Conservation (phyloP, 164 flowering plant species). For the Liriodendron chinense region DNA sequence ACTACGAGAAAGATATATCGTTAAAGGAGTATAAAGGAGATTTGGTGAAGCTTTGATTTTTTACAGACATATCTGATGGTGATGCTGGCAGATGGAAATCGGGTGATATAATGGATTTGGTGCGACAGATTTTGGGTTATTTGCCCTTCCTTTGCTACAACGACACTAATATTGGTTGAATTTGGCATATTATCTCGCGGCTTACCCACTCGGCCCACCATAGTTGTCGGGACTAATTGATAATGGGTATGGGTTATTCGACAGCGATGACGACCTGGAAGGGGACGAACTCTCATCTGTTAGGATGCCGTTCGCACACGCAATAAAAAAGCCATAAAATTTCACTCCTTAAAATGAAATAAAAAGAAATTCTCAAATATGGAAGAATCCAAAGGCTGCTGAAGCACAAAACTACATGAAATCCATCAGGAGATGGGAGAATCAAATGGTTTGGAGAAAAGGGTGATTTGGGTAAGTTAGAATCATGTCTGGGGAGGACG, state of each 20-base stretch:
- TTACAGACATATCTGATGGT: no score
- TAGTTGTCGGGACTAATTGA: constrained; percentile 27
- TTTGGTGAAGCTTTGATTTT: no score
- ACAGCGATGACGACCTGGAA: background rate
- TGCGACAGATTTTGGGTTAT: no score
- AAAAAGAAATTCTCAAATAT: background rate
- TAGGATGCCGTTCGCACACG: constrained; percentile 26
- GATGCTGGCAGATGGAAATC: no score
- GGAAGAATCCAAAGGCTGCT: background rate
- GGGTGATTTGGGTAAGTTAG: background rate
- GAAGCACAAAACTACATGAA: background rate
- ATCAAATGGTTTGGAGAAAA: background rate
- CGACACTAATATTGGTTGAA: constrained; percentile 26
- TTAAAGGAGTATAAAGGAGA: no score
- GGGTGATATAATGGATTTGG: no score
- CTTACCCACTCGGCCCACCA: constrained; percentile 26
- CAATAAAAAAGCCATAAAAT: constrained; percentile 7
- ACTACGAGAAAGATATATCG: no score
- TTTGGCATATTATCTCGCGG: constrained; percentile 17
- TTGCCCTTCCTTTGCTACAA: constrained; percentile 54
- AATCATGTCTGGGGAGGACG: background rate
- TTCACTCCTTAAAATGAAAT: background rate
- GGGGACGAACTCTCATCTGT: constrained; percentile 12
- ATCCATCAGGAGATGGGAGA: background rate
- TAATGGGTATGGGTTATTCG: constrained; percentile 14